Evolutionary conservation across 1,284 basidiomycete genomes (phyloP), one percentile per base, ranked within the genome.

Genomic region (Spongispora temasekensis): DNA sequence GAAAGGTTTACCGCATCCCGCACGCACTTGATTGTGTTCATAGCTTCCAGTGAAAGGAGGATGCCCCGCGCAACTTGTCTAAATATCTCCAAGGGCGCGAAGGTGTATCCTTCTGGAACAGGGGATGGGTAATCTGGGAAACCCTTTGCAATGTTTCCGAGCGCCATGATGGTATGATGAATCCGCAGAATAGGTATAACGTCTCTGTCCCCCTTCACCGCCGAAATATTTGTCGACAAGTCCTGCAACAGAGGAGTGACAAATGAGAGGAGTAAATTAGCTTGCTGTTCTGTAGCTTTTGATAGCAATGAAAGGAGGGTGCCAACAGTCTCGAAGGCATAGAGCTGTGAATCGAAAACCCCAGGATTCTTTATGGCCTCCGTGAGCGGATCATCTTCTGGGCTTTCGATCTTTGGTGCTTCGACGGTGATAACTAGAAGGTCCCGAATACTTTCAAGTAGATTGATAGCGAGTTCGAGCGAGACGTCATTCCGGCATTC

Each of bases 91-190:
- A 95, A 77, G 0, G 90, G 89, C 4, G 94, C 91, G 23, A 88
- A 78, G n/a, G 88, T 82, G 65, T 89, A 88, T 46, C 81, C 83
- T 66, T 83, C 79, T 1, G 90, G 85, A 5, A 89, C 79, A 12
- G 84, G 82, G 32, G 84, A 87, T 31, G 90, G 90, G 68, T 89
- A 91, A 71, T 94, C 91, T 0, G 97, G 97, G 79, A 99, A 99
- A 9, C 98, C 98, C 77, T 98, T 98, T 53, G 95, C 93, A 57
- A 99, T 87, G 69, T 94, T 94, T 19, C 96, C 96, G 15, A 98
- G 81, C 2, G 96, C 97, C 85, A 98, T 92, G 71, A 99, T 93
- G 65, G 92, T 84, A 77, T 99, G 97, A 71, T 99, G 97, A n/a
- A 95, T 88, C 72, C 90, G 90, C 52, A 98, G 81, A 65, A 98